Conservation (phyloP, 2,329 filamentous ascomycete genomes). For the Colletotrichum limetticola region DNA sequence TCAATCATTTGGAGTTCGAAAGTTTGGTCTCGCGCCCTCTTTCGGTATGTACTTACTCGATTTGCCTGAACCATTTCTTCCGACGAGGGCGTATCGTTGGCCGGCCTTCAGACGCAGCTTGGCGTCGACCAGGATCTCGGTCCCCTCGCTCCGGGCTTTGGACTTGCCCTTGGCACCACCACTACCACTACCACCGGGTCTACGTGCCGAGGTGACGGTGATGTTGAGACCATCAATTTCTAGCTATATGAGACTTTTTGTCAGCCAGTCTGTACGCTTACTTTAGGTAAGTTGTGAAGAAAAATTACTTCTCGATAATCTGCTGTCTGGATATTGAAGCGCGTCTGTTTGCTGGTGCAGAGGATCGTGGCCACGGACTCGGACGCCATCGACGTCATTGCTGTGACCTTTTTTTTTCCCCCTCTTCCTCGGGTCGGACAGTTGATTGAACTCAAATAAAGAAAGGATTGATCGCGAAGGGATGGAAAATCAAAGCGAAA, state of each 20-base stretch:
- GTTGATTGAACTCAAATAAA: not conserved
- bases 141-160: conserved; percentile 55
- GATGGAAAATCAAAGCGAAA: not conserved
- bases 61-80: conserved; percentile 85
- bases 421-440: too few species aligned
- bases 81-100: conserved; percentile 80
- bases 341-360: conserved; percentile 74
- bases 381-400: conserved; percentile 60
- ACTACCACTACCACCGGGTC: conserved; percentile 44
- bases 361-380: conserved; percentile 65
- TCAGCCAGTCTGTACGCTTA: not conserved
- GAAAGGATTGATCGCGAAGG: not conserved
- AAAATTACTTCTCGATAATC: conserved; percentile 65
- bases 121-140: conserved; percentile 78
- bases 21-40: not conserved
- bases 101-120: conserved; percentile 78
- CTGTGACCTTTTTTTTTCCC: not conserved
- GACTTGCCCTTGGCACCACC: conserved; percentile 60
- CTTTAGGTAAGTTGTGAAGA: not conserved
- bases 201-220: conserved; percentile 63
- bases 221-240: conserved; percentile 81
- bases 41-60: conserved; percentile 66
- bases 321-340: conserved; percentile 68
- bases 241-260: conserved; percentile 49
- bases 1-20: not conserved